These are phyloP conservation scores for Leptoxyphium fumago DNA, from an alignment of 2,329 filamentous ascomycete genomes.

Conservation along the genomic window DNA sequence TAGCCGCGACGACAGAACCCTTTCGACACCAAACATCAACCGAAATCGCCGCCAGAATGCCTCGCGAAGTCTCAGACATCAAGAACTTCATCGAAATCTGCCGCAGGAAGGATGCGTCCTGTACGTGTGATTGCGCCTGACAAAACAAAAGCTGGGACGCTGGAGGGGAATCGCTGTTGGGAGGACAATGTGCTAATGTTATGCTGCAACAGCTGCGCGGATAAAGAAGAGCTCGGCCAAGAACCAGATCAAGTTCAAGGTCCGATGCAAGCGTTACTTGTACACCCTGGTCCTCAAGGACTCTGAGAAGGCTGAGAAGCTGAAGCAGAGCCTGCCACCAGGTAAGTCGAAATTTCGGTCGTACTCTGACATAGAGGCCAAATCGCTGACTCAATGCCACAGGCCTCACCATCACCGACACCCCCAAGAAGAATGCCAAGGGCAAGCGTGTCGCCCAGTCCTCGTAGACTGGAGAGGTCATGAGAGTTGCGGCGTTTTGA, in stretches of 20 bases:
- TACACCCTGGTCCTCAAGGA: constrained; percentile 99
- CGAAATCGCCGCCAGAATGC: constrained; percentile 55
- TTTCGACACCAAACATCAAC: background rate
- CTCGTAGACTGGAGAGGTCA: constrained; percentile 3
- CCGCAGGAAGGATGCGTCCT: constrained; percentile 97
- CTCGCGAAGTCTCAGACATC: constrained; percentile 95
- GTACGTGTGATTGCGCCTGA: constrained; percentile 45
- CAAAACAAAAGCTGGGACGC: background rate
- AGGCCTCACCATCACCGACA: constrained; percentile 46
- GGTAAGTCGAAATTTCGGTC: constrained; percentile 44
- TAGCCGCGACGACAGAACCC: constrained; percentile 3
- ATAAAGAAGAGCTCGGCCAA: constrained; percentile 80
- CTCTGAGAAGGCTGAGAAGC: constrained; percentile 98
- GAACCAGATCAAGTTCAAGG: constrained; percentile 98
- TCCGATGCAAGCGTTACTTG: constrained; percentile 81
- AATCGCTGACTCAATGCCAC: constrained; percentile 9
- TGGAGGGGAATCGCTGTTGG: background rate
- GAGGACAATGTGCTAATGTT: constrained; percentile 3
- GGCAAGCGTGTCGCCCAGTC: constrained; percentile 31
- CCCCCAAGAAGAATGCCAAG: constrained; percentile 48
- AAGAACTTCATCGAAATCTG: constrained; percentile 99
- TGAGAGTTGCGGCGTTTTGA: background rate
- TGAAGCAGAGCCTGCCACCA: constrained; percentile 96
- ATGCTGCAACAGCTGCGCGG: constrained; percentile 29
- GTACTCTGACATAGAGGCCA: background rate